Percentiles rank a stretch among this genome's conserved stretches.
phyloP scores from a whole-genome alignment of 2,329 filamentous ascomycete genomes.

The Tolypocladium ovalisporum region DNA sequence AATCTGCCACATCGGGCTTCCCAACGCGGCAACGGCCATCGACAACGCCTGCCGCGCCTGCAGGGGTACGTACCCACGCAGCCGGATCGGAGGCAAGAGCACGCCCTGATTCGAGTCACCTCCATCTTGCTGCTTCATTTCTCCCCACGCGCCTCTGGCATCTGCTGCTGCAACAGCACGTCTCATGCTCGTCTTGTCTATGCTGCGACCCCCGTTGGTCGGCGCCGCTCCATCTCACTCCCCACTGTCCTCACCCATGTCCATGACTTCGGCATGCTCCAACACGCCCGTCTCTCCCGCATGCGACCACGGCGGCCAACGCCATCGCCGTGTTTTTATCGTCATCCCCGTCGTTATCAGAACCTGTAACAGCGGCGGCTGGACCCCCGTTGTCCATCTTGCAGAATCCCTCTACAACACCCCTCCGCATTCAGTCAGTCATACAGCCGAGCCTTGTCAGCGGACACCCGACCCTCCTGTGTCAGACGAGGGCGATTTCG shows the following conservation, averaged over 20 bases:
- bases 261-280: not conserved
- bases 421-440: not conserved
- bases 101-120: not conserved
- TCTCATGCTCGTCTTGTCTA: not conserved
- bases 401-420: not conserved
- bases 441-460: not conserved
- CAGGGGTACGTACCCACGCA: not conserved
- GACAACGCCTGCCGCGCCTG: not conserved
- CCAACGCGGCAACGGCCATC: constrained; percentile 2
- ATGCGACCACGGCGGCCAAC: not conserved
- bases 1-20: constrained; percentile 9
- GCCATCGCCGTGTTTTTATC: constrained; percentile 3
- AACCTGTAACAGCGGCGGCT: not conserved
- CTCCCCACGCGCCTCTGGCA: not conserved
- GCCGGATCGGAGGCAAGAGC: not conserved
- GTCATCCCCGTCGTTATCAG: constrained; percentile 1
- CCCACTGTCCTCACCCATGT: not conserved
- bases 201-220: not conserved
- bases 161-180: not conserved
- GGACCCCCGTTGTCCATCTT: not conserved
- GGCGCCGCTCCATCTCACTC: not conserved
- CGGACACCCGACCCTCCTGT: not conserved
- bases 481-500: not conserved
- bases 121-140: not conserved
- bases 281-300: not conserved